Percentiles rank a stretch among this genome's conserved stretches.
Conservation (phyloP, 2,329 filamentous ascomycete species). For the Xylariales sp. region DNA sequence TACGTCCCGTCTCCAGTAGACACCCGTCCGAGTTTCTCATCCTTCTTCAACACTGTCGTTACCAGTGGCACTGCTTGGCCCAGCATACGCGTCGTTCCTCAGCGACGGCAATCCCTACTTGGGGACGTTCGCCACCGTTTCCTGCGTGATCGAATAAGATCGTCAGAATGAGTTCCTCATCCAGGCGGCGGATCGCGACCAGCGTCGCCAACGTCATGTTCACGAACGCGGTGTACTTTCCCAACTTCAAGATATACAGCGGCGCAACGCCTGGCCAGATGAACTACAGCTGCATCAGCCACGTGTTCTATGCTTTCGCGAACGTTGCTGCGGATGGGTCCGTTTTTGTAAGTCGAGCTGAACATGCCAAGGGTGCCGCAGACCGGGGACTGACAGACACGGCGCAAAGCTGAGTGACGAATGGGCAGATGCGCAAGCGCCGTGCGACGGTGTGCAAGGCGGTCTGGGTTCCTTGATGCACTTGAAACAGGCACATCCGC, state of each 20-base stretch:
- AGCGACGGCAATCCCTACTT: too few relatives aligned
- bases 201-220: constrained; percentile 48
- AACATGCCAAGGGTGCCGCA: not conserved
- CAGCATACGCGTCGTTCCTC: too few relatives aligned
- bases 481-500: constrained; percentile 65
- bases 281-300: constrained; percentile 71
- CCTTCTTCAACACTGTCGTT: not conserved
- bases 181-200: constrained; percentile 40
- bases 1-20: constrained; percentile 1
- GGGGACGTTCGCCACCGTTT: too few relatives aligned
- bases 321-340: constrained; percentile 67
- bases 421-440: constrained; percentile 68
- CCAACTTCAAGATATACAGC: constrained; percentile 71
- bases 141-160: too few relatives aligned
- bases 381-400: constrained; percentile 8
- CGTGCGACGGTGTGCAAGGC: constrained; percentile 66
- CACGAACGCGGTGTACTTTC: constrained; percentile 78
- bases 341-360: constrained; percentile 59
- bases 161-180: constrained; percentile 34
- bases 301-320: constrained; percentile 80
- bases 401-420: constrained; percentile 66
- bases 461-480: constrained; percentile 70
- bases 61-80: too few relatives aligned
- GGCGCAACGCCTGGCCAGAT: constrained; percentile 69
- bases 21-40: not conserved